A percentile compares a stretch with the other conserved stretches of the same genome.
Conservation (phyloP, 202 grass and related monocot genomes). For the Hordeum pubiflorum region DNA sequence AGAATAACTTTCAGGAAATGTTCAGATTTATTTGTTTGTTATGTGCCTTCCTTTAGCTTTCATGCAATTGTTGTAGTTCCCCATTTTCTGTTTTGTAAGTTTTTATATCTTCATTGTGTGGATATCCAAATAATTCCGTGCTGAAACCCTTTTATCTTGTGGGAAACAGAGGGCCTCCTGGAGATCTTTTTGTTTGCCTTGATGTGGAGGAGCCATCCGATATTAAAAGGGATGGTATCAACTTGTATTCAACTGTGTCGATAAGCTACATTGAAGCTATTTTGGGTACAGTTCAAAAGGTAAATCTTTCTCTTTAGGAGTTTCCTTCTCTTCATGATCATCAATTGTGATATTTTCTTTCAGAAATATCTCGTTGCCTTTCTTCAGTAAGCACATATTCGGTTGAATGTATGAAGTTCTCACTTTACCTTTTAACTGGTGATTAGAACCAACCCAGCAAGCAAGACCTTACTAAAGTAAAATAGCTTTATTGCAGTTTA, state of each 20-base stretch:
- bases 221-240: constrained; percentile 93
- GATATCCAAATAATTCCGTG: constrained; percentile 14
- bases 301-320: constrained; percentile 27
- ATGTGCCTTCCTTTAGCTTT: background rate
- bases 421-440: background rate
- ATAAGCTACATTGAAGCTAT: constrained; percentile 93
- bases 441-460: background rate
- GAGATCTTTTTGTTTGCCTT: constrained; percentile 95
- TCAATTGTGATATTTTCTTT: constrained; percentile 20
- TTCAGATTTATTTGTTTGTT: background rate
- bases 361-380: background rate
- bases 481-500: constrained; percentile 9
- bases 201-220: constrained; percentile 93
- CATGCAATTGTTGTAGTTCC: constrained; percentile 15
- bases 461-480: background rate
- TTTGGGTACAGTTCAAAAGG: constrained; percentile 64
- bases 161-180: constrained; percentile 72
- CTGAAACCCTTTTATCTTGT: constrained; percentile 5
- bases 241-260: constrained; percentile 73
- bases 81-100: background rate
- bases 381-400: constrained; percentile 21
- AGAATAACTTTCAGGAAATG: background rate
- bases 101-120: background rate
- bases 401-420: constrained; percentile 8
- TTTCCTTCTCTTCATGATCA: constrained; percentile 7